Base-by-base conservation (phyloP, 2,329 filamentous ascomycete species). In the Trematosphaeria pertusa region DNA sequence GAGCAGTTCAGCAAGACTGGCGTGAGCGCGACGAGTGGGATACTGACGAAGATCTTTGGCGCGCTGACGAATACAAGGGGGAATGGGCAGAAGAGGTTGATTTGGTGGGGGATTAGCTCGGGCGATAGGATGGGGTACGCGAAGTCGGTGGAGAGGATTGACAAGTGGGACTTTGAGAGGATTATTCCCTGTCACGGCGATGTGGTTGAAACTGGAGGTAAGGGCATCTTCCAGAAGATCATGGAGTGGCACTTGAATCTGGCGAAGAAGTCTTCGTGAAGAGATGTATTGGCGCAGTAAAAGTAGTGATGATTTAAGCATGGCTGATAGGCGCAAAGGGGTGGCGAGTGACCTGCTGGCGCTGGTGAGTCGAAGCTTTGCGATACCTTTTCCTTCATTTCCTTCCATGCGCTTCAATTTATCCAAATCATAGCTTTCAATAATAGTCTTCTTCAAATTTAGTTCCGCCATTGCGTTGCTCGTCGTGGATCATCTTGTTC, bases 141-240 rank as follows among this genome's bases (percentile, higher is more conserved):
- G 54, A 78, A 84, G 52, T 91, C 87, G 58, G 75, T 91, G 31
- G 75, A 73, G 58, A 80, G 81, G 50, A 93, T 97, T 53, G 78
- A 85, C 42, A 69, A 73, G 43, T 99, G 93, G 93, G 87, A 93
- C 48, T 96, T 97, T 68, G 83, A 87, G 55, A 86, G 86, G 30
- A 79, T 97, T 39, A 86, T 99, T 49, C 91, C 93, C 0, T 97
- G 93, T 70, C 94, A 99, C 73, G 94, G 94, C 7, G 94, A 99
- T 74, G 86, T 89, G 12, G 85, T 97, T 56, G 87, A 94, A 70
- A 81, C 69, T 1, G 82, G 79, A 3, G 91, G 82, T 8, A 96
- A 95, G 78, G 81, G 81, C 9, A 77, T 89, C 12, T 96, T 93
- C 57, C 76, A 81, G 62, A 89, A 88, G 70, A 79, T 95, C 10